These are phyloP conservation scores for Aspergillus pseudoviridinutans DNA, from an alignment of 2,329 filamentous ascomycete species.

Conservation along the genomic window DNA sequence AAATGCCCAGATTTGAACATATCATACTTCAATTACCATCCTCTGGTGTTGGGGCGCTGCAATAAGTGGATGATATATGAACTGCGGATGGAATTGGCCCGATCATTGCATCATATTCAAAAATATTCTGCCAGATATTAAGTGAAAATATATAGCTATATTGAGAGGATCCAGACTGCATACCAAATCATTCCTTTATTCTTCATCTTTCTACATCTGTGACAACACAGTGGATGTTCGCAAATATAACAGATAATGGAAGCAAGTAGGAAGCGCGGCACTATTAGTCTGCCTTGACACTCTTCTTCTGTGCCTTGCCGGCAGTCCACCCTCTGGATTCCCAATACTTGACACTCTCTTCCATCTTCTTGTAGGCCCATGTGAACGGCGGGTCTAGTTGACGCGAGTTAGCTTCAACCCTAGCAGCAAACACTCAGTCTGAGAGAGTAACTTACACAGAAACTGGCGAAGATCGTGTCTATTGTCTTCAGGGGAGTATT, in stretches of 20 bases:
- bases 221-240: no score
- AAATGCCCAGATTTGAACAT: neutral
- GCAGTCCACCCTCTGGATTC: constrained; percentile 36
- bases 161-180: neutral
- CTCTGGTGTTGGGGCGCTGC: neutral
- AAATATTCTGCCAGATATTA: neutral
- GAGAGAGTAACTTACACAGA: constrained; percentile 35
- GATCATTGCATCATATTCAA: neutral
- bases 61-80: neutral
- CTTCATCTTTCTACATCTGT: neutral
- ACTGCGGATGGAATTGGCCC: neutral
- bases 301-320: constrained; percentile 33
- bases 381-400: constrained; percentile 35
- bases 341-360: constrained; percentile 43
- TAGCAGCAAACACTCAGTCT: neutral
- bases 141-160: neutral
- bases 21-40: neutral
- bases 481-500: constrained; percentile 56
- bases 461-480: constrained; percentile 56
- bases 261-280: neutral
- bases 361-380: constrained; percentile 49
- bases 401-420: neutral
- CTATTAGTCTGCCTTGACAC: constrained; percentile 30
- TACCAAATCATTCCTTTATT: neutral
- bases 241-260: neutral